These are phyloP conservation scores for Alternaria alternata DNA, from an alignment of 2,329 filamentous ascomycete genomes.

Conservation along the genomic window DNA sequence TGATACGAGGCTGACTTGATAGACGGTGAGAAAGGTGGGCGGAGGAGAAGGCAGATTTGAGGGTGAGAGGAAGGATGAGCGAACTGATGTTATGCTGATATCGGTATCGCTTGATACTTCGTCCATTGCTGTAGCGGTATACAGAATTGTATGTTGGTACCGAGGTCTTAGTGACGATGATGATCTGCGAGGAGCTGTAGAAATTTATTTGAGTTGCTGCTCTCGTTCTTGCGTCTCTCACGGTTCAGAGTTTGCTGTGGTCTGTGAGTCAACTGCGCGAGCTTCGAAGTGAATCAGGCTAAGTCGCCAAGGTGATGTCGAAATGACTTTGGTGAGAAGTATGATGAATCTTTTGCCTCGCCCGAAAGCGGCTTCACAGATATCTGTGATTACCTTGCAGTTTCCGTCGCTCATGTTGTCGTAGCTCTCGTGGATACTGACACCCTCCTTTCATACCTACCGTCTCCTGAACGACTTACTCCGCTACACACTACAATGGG, in stretches of 20 bases:
- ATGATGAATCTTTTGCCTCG: neutral
- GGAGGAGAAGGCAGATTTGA: neutral
- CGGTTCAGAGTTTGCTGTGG: neutral
- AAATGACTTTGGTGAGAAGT: neutral
- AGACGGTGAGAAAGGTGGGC: neutral
- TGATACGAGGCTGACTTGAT: constrained; percentile 1
- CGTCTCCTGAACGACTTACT: neutral
- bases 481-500: neutral
- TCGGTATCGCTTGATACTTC: neutral
- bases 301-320: neutral
- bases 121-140: neutral
- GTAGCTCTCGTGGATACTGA: neutral
- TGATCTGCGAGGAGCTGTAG: neutral
- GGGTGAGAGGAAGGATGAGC: neutral
- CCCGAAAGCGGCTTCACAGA: neutral
- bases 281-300: neutral
- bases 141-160: neutral
- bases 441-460: neutral
- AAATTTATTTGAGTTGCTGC: neutral
- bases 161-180: neutral
- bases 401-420: neutral
- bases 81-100: neutral
- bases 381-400: neutral
- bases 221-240: neutral
- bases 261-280: neutral